A percentile compares a stretch with the other conserved stretches of the same genome.
These are phyloP conservation scores for Claviceps capensis DNA, from an alignment of 2,329 filamentous ascomycete species.

Conservation along the genomic window DNA sequence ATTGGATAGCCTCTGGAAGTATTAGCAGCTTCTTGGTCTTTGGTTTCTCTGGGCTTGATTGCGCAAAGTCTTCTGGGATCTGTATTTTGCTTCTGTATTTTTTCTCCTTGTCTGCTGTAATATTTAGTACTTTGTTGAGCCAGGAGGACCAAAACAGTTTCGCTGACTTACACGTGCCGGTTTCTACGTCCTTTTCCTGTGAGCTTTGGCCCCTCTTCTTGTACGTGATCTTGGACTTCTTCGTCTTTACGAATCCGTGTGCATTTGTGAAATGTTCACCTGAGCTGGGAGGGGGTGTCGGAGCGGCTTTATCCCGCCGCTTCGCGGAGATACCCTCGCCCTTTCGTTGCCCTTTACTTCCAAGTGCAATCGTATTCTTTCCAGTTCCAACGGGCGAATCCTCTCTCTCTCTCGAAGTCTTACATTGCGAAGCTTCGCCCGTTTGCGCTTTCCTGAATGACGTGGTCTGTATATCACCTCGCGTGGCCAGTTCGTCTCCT, in stretches of 20 bases:
- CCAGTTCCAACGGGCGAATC: not conserved
- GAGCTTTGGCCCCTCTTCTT: slow-evolving; percentile 10
- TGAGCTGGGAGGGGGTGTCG: slow-evolving; percentile 7
- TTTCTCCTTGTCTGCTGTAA: not conserved
- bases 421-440: slow-evolving; percentile 1
- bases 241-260: slow-evolving; percentile 13
- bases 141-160: not conserved
- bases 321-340: not conserved
- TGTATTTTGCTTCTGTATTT: not conserved
- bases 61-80: slow-evolving; percentile 1
- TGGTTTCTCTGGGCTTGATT: slow-evolving; percentile 4
- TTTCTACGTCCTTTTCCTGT: slow-evolving; percentile 10
- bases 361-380: not conserved
- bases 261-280: slow-evolving; percentile 12
- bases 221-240: slow-evolving; percentile 13
- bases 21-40: not conserved
- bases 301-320: not conserved
- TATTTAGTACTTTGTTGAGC: not conserved
- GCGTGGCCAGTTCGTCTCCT: slow-evolving; percentile 13
- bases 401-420: slow-evolving; percentile 3
- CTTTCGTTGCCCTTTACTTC: slow-evolving; percentile 5
- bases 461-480: slow-evolving; percentile 21
- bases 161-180: not conserved
- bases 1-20: not conserved
- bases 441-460: slow-evolving; percentile 13